Evolutionary conservation across 768 basidiomycete species (phyloP).

Genomic region (Leccinum uliginosum): DNA sequence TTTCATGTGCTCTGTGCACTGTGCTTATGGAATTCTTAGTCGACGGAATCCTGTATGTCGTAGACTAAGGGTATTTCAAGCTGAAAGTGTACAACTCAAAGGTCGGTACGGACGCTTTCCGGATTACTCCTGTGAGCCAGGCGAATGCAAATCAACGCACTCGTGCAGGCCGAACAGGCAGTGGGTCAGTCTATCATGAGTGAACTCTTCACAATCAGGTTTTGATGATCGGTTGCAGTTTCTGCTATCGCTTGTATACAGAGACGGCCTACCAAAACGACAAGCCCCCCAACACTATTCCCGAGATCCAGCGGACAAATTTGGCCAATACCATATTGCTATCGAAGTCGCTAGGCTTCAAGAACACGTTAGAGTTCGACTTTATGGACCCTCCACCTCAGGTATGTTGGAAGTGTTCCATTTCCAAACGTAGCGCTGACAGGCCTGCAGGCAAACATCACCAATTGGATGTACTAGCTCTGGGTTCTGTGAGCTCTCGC

Average conservation of each 20-base stretch:
- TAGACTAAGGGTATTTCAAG: conserved; percentile 96
- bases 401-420: conserved; percentile 35
- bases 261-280: conserved; percentile 97
- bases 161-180: conserved; percentile 94
- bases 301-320: conserved; percentile 98
- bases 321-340: conserved; percentile 93
- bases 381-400: conserved; percentile 99
- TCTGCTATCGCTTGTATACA: conserved; percentile 95
- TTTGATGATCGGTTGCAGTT: conserved; percentile 42
- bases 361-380: conserved; percentile 96
- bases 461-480: conserved; percentile 99
- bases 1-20: not conserved
- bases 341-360: conserved; percentile 93
- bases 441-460: conserved; percentile 73
- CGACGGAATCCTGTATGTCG: conserved; percentile 95
- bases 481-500: conserved; percentile 98
- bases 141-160: conserved; percentile 96
- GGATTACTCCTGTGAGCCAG: conserved; percentile 98
- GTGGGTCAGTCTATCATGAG: conserved; percentile 56
- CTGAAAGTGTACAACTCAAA: conserved; percentile 99
- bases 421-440: not conserved
- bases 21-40: conserved; percentile 43
- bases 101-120: conserved; percentile 98
- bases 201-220: not conserved
- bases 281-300: conserved; percentile 92